Conservation (phyloP, 129 eudicot species). For the Glebionis coronaria region DNA sequence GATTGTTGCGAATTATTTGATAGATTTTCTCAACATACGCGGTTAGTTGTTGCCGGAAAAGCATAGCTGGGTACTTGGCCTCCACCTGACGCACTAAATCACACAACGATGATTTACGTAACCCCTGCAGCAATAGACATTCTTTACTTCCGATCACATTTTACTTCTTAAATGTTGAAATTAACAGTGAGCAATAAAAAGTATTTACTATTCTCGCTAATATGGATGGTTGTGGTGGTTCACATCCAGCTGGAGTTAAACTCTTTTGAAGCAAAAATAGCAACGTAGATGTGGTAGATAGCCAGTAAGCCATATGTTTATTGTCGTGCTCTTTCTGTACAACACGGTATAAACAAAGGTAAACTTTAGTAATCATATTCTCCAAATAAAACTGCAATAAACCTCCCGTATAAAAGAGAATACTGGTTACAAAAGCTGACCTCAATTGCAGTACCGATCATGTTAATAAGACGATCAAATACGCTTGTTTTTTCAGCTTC, state of each 20-base stretch:
- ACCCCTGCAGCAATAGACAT: constrained; percentile 30
- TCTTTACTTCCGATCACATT: neutral
- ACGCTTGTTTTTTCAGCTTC: constrained; percentile 78
- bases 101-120: constrained; percentile 44
- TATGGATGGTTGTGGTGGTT: constrained; percentile 55
- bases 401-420: neutral
- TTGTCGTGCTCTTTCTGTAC: constrained; percentile 56
- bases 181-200: constrained; percentile 4
- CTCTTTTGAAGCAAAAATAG: constrained; percentile 66
- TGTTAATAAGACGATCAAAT: constrained; percentile 78
- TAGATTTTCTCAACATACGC: constrained; percentile 94
- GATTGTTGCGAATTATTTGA: constrained; percentile 78
- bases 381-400: constrained; percentile 1
- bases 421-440: constrained; percentile 23
- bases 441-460: constrained; percentile 73
- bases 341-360: constrained; percentile 11
- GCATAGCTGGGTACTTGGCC: constrained; percentile 96
- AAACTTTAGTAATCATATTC: constrained; percentile 7
- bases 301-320: constrained; percentile 71
- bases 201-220: constrained; percentile 69
- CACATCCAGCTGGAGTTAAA: constrained; percentile 36
- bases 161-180: neutral
- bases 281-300: constrained; percentile 65
- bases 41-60: constrained; percentile 85
- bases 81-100: constrained; percentile 68